Base-by-base conservation (phyloP, 768 basidiomycete species). In the Strobilomyces confusus region DNA sequence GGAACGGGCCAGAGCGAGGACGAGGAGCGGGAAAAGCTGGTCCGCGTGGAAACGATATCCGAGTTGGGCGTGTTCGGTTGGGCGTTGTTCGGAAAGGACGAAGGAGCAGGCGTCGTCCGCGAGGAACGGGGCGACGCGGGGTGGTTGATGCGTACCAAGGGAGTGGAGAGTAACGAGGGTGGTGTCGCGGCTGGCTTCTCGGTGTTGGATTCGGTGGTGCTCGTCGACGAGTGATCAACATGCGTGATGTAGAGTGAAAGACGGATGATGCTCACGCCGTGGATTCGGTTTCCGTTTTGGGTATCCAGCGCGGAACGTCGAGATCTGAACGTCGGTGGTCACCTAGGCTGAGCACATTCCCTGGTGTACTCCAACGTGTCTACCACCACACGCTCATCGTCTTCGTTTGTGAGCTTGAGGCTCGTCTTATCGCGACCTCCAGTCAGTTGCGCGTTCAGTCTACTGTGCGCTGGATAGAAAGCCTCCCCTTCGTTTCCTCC, bases 1-100 rank as follows among this genome's bases (percentile, higher is more conserved):
- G 65, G 19, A 22, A 17, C 34, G 4, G 44, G 22, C 15, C 40
- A 11, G 25, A 32, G 19, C 19, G 52, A 17, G n/a, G 19, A 30
- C 1, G 49, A 25, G 2, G 34, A 17, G 11, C 54, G 4, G 20
- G 52, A 44, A n/a, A 61, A 55, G 42, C 73, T 75, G 19, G 77
- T 82, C 32, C 79, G 78, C 55, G 72, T 79, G 1, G 87, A 92
- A 43, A 87, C 92, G 9, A 81, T 95, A 48, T 89, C 85, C 64
- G 95, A 98, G 71, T 71, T 99, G 53, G 95, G 95, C 0, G 84
- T 97, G 9, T 99, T 91, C 67, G 94, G 95, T 1, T 91, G 89
- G 78, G 81, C 83, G 2, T 67, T 98, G 57, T 95, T 97, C 64
- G 83, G 84, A 19, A 63, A 69, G 14, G 69, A 69, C n/a, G 72